Percentiles rank a stretch among this genome's conserved stretches.
Evolutionary conservation across 306 rosid genomes (phyloP).

Genomic region (Rubus idaeus): DNA sequence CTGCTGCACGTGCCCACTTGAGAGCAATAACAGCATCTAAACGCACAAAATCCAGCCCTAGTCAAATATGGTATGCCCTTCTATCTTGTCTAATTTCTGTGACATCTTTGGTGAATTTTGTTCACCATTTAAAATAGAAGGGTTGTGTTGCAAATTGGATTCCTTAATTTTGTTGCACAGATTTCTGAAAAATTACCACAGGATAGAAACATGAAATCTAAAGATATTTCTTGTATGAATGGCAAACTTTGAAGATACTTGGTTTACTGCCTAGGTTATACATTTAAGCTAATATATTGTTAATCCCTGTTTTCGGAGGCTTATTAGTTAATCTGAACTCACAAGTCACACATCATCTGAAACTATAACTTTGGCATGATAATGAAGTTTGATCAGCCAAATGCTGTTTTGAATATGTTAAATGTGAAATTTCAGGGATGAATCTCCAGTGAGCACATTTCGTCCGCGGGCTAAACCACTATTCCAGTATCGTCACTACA

Average conservation of each 20-base stretch:
- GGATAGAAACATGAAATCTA: background rate
- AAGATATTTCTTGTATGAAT: background rate
- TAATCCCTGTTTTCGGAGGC: background rate
- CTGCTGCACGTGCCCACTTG: constrained; percentile 74
- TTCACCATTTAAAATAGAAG: background rate
- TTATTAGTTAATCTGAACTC: background rate
- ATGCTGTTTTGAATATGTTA: constrained; percentile 15
- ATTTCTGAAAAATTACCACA: background rate
- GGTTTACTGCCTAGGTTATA: background rate
- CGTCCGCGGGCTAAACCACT: constrained; percentile 89
- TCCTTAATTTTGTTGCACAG: background rate
- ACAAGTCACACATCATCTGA: background rate
- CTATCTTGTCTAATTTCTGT: constrained; percentile 15
- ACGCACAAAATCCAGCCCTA: constrained; percentile 77
- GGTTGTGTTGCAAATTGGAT: background rate
- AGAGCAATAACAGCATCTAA: constrained; percentile 96
- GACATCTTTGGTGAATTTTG: constrained; percentile 18
- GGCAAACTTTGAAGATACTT: constrained; percentile 3
- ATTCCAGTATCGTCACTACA: constrained; percentile 98
- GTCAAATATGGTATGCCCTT: constrained; percentile 73
- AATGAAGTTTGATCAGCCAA: constrained; percentile 17
- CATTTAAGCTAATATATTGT: background rate
- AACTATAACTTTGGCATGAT: constrained; percentile 9
- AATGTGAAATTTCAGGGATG: constrained; percentile 65
- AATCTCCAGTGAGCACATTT: constrained; percentile 74